phyloP scores from a whole-genome alignment of 164 flowering plant genomes.

The Cinnamomum micranthum region DNA sequence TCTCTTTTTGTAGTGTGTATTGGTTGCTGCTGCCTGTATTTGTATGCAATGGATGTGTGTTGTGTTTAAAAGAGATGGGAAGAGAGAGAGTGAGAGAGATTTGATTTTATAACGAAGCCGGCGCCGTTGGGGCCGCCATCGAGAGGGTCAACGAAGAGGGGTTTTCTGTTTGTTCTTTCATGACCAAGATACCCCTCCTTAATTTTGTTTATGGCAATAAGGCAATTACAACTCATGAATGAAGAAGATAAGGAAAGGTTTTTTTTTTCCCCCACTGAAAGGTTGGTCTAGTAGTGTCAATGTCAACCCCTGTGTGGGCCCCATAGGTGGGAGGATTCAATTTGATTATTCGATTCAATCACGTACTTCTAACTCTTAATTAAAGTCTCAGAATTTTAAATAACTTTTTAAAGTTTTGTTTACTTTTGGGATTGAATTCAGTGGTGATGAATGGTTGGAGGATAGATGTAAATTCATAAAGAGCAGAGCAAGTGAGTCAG shows the following conservation, averaged over 20 bases:
- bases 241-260: neutral
- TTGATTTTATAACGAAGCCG: slow-evolving; percentile 38
- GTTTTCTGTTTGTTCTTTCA: neutral
- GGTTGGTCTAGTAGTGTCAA: neutral
- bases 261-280: neutral
- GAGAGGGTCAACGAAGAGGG: slow-evolving; percentile 52
- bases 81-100: slow-evolving; percentile 21
- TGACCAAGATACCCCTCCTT: slow-evolving; percentile 2
- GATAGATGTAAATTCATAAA: too few species aligned
- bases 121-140: slow-evolving; percentile 82
- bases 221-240: neutral
- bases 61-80: neutral
- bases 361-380: too few species aligned
- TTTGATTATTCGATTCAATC: too few species aligned
- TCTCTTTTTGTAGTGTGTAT: neutral
- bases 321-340: too few species aligned
- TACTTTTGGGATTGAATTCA: too few species aligned
- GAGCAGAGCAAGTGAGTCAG: too few species aligned
- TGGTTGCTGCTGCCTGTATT: neutral
- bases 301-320: neutral
- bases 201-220: neutral
- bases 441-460: too few species aligned
- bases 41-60: neutral
- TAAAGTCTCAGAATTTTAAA: too few species aligned
- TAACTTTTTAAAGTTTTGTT: too few species aligned